Base-by-base conservation (phyloP, 257 asterid species). In the Solanum stenotomum region DNA sequence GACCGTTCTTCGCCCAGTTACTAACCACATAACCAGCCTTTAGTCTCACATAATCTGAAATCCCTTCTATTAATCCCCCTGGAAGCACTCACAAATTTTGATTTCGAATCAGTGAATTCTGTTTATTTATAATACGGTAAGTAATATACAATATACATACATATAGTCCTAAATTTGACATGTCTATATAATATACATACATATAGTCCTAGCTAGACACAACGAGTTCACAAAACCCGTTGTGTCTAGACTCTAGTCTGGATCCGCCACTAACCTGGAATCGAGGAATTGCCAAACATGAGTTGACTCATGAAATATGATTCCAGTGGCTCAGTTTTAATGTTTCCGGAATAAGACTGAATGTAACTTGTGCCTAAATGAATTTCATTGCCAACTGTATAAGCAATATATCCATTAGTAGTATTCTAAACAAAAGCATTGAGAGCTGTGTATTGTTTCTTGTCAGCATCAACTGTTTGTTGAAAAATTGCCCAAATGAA, bases 1-100 rank as follows among this genome's bases (percentile, higher is more conserved):
- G 88, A 4, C 97, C 97, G 0, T 97, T 88, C 10, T 79, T 15
- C 44, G 90, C 95, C 98, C 98, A 95, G 22, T 94, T 94, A 74
- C 94, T 83, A 1, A 96, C 93, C 8, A 87, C 93, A 37, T 88
- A 90, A 1, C 93, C 94, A 3, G 94, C 94, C 74, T 87, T 93
- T 16, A 93, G 87, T 92, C 96, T 84, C 59, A 95, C 93, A 20
- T 63, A 95, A 40, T 40, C 96, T 1, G 97, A 95, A 1, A 95
- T 86, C 34, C 98, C 93, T 87, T 89, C 91, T 2, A 89, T 92
- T 86, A 94, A 75, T 4, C 95, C 94, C 0, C 90, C 91, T 0
- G 93, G 0, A 75, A 5, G 74, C 82, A 35, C 2, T 35, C 8
- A 10, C 18, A 35, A 18, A 75, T 2, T 35, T 10, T 0, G 5